Base-by-base conservation (phyloP, 768 basidiomycete species). In the Porpolomopsis calyptriformis region DNA sequence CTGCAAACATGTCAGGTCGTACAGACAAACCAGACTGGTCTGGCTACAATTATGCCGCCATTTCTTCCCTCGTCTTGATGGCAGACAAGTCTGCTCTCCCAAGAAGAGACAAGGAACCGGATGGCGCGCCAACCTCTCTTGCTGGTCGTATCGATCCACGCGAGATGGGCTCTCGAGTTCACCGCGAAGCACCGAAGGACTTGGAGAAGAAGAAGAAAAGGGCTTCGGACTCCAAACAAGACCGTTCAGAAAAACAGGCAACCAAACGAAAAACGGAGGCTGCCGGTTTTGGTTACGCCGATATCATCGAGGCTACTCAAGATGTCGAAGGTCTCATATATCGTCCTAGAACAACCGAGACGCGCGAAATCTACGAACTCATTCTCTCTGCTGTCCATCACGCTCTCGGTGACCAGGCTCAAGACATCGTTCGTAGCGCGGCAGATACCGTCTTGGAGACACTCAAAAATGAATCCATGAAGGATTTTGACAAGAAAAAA, bases 401-500 rank as follows among this genome's bases (percentile, higher is more conserved):
- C 6, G 68, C 78, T 1, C 77, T 98, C 9, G 94, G 93, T 0
- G 96, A 96, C 65, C 92, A 94, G 60, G 88, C 92, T 0, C 92
- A 96, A 60, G 93, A 97, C 52, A 82, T 98, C 56, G 82, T 99
- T 40, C 83, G 94, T 16, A 90, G 86, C 52, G 96, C 96, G 1
- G 86, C 96, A n/a, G 94, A 99, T 63, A 76, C 77, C 0, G 82
- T 93, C 1, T 66, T 99, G 40, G 90, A 93, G 64, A 74, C 77
- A 3, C 72, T 98, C 52, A 98, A 97, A 67, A 84, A 75, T 54
- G 91, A 96, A 54, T 71, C 73, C 48, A 60, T 90, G 66, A 94
- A 92, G 65, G 93, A 97, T 59, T 93, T 97, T 56, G 94, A 97
- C 72, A 93, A 92, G 73, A 94, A 97, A 65, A 86, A 79, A 67